phyloP scores from a whole-genome alignment of 148 eudicot genomes.

The Silene conica region DNA sequence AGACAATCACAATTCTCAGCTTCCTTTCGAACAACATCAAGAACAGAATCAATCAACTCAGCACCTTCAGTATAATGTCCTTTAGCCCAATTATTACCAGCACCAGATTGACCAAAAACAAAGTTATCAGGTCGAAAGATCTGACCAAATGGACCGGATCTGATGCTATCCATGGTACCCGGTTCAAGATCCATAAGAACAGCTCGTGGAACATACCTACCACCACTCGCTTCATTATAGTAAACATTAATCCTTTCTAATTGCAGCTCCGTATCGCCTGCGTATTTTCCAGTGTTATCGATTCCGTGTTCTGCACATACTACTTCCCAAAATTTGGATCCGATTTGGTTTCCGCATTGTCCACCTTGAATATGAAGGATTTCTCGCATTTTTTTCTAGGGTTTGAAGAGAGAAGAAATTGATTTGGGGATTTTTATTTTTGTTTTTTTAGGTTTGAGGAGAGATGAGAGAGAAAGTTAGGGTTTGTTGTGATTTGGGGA shows the following conservation, averaged over 20 bases:
- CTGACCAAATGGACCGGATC: constrained; percentile 65
- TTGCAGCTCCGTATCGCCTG: constrained; percentile 50
- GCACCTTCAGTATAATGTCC: constrained; percentile 81
- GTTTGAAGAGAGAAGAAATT: not conserved
- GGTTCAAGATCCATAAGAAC: constrained; percentile 81
- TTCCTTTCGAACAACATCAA: constrained; percentile 70
- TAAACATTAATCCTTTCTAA: constrained; percentile 64
- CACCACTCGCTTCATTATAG: constrained; percentile 61
- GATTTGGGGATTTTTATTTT: not conserved
- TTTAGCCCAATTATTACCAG: constrained; percentile 78
- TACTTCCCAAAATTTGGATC: constrained; percentile 80
- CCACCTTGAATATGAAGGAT: constrained; percentile 75
- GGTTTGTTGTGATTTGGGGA: too few relatives aligned
- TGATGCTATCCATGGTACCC: constrained; percentile 65
- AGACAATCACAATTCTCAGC: constrained; percentile 66
- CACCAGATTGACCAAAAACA: constrained; percentile 69
- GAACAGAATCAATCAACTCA: constrained; percentile 67
- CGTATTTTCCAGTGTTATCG: constrained; percentile 56
- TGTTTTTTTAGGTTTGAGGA: not conserved
- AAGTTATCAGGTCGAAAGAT: constrained; percentile 70
- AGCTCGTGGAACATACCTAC: constrained; percentile 61
- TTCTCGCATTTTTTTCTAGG: constrained; percentile 56
- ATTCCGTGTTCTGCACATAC: constrained; percentile 73
- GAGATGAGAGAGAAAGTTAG: not conserved
- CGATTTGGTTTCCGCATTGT: constrained; percentile 80